Base-by-base conservation (phyloP, 2,329 filamentous ascomycete species). In the Colletotrichum orchidophilum region DNA sequence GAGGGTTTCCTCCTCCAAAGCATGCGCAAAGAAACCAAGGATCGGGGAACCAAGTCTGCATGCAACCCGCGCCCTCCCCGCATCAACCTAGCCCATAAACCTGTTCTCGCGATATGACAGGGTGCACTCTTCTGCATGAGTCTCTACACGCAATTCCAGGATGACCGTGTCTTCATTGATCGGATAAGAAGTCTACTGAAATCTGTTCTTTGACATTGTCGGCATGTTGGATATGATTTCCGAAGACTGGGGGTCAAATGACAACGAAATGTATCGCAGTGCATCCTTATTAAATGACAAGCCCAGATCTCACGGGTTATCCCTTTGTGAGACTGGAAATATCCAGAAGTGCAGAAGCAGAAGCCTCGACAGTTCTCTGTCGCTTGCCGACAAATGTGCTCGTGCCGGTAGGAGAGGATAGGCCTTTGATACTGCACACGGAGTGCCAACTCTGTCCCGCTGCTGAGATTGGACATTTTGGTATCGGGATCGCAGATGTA, bases 21-120 rank as follows among this genome's bases (percentile, higher is more conserved):
- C 54, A 6, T 61, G 33, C 1, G 77, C 77, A 54, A 77, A 81
- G 1, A 77, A 50, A 1, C 79, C 79, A 63, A 81, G 75, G 0
- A 81, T 73, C 1, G 80, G 78, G 0, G 79, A 0, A 77, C 79
- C 74, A 80, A 66, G 8, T 80, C 77, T 27, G 78, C 31, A 11
- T 27, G 78, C 31, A 11, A 75, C 76, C 62, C 78, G 76, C 27
- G 79, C 72, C 1, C 3, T 42, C 1, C 55, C 67, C 13, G 68
- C 62, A 9, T 52, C 27, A 24, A 31, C 8, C 70, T 60, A 62
- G 3, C 35, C 18, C 15, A 11, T 4, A 5, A 7, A 5, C 0
- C 26, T 26, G 1, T 26, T 5, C 12, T n/a, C 33, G 0, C 54
- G 35, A 26, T 72, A 72, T 1, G 8, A 58, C 9, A 72, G 52